A percentile compares a stretch with the other conserved stretches of the same genome.
Conservation (phyloP, 768 basidiomycete species). For the Lactifluus subvellereus region DNA sequence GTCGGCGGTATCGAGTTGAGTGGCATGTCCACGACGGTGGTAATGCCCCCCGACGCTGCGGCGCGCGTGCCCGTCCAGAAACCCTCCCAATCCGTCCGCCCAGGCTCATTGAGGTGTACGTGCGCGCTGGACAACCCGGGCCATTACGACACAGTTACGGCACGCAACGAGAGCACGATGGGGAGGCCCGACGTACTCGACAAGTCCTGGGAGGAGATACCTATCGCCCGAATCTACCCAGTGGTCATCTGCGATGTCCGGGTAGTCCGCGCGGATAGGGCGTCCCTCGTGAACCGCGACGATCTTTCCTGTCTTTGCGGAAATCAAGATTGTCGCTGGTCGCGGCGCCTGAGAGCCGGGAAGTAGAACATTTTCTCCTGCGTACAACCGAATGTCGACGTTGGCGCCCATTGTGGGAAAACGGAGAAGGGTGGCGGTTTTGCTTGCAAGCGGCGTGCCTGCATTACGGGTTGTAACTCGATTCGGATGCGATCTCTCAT, state of each 20-base stretch:
- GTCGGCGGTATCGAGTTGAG: slow-evolving; percentile 97
- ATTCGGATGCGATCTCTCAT: too few relatives aligned
- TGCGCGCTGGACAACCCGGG: slow-evolving; percentile 51
- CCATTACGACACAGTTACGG: not conserved
- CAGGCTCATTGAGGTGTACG: slow-evolving; percentile 92
- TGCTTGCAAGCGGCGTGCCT: too few relatives aligned
- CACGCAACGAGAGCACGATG: not conserved
- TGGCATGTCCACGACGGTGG: slow-evolving; percentile 96
- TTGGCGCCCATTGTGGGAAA: slow-evolving; percentile 3
- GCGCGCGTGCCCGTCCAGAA: slow-evolving; percentile 89
- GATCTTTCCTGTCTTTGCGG: slow-evolving; percentile 39
- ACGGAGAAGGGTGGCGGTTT: too few relatives aligned
- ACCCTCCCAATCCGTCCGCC: slow-evolving; percentile 91
- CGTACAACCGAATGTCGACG: slow-evolving; percentile 3
- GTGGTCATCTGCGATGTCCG: slow-evolving; percentile 27
- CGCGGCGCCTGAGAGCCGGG: slow-evolving; percentile 25
- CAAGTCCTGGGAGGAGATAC: slow-evolving; percentile 46
- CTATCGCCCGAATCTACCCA: slow-evolving; percentile 36
- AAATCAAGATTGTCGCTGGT: slow-evolving; percentile 41
- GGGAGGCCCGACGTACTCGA: slow-evolving; percentile 40
- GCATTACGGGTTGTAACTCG: too few relatives aligned
- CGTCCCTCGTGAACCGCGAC: slow-evolving; percentile 29
- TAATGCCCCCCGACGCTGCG: slow-evolving; percentile 91
- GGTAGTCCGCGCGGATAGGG: slow-evolving; percentile 23
- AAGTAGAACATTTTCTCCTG: slow-evolving; percentile 28